Evolutionary conservation across 768 basidiomycete species (phyloP).

Genomic region (Termitomyces sp.): DNA sequence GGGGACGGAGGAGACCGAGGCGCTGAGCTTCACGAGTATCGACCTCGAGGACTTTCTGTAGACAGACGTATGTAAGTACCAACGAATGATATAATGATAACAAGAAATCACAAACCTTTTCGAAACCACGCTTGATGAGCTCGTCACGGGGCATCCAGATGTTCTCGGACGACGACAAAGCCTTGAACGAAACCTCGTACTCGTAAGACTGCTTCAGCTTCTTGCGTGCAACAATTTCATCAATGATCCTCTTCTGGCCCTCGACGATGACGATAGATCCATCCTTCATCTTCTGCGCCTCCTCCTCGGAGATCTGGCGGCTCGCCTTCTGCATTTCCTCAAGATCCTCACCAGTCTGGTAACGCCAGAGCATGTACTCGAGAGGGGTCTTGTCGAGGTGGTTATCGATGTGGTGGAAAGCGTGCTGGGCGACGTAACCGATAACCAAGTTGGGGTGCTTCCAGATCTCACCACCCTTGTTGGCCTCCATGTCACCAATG

Average conservation of each 20-base stretch:
- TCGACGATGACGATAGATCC: conserved; percentile 82
- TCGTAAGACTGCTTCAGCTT: conserved; percentile 99
- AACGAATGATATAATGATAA: background rate
- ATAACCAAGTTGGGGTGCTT: conserved; percentile 99
- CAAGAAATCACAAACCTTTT: conserved; percentile 54
- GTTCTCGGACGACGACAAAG: conserved; percentile 94
- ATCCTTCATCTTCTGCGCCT: conserved; percentile 95
- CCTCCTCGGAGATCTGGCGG: conserved; percentile 83
- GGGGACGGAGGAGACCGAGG: conserved; percentile 89
- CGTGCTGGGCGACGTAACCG: conserved; percentile 98
- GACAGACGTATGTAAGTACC: conserved; percentile 6
- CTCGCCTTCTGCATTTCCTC: conserved; percentile 94
- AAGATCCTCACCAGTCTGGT: conserved; percentile 98
- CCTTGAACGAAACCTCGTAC: conserved; percentile 97
- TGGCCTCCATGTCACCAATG: conserved; percentile 94
- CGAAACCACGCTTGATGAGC: conserved; percentile 95
- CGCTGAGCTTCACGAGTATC: conserved; percentile 98
- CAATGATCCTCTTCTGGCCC: conserved; percentile 92
- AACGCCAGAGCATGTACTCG: conserved; percentile 99
- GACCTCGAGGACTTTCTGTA: conserved; percentile 90
- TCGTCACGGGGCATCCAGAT: conserved; percentile 97
- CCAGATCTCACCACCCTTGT: conserved; percentile 97
- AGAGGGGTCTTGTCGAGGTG: conserved; percentile 98
- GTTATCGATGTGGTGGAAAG: conserved; percentile 98
- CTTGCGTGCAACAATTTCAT: conserved; percentile 88